A percentile compares a stretch with the other conserved stretches of the same genome.
Evolutionary conservation across 2,329 filamentous ascomycete genomes (phyloP).

Genomic region (Pezicula carpinea): DNA sequence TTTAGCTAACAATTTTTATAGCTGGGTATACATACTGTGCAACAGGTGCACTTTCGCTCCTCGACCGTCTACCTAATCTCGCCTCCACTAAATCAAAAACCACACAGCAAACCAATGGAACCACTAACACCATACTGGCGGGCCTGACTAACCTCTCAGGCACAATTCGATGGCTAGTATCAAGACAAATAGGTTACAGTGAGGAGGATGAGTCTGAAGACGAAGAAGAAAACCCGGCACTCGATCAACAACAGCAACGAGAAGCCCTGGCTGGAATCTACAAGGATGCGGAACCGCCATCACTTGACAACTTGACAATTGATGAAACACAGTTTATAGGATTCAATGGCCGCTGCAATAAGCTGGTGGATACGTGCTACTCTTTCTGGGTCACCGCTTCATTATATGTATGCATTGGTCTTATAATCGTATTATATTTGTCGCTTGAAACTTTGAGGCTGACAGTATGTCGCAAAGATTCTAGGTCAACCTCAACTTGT

Average conservation of each 20-base stretch:
- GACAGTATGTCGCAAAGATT: slow-evolving; percentile 38
- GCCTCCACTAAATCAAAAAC: not conserved
- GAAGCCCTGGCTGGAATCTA: slow-evolving; percentile 12
- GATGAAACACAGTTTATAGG: slow-evolving; percentile 49
- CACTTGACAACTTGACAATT: slow-evolving; percentile 12
- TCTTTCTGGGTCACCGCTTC: slow-evolving; percentile 84
- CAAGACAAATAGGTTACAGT: slow-evolving; percentile 59
- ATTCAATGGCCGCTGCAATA: slow-evolving; percentile 88
- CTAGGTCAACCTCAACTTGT: slow-evolving; percentile 55
- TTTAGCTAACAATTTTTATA: slow-evolving; percentile 30
- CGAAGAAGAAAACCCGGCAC: slow-evolving; percentile 9
- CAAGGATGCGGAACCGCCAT: slow-evolving; percentile 25
- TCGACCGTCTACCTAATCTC: slow-evolving; percentile 35
- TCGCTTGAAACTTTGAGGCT: slow-evolving; percentile 20
- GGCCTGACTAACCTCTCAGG: slow-evolving; percentile 30
- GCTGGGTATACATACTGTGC: slow-evolving; percentile 91
- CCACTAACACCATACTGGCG: slow-evolving; percentile 22
- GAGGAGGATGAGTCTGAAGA: slow-evolving; percentile 38
- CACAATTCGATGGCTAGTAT: slow-evolving; percentile 52
- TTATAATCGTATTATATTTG: not conserved
- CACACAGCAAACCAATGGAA: slow-evolving; percentile 4
- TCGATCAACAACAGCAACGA: not conserved
- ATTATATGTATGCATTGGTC: slow-evolving; percentile 34
- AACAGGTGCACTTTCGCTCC: slow-evolving; percentile 69
- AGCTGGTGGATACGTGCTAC: slow-evolving; percentile 92